phyloP scores from a whole-genome alignment of 2,329 filamentous ascomycete genomes.

The Penicillium concentricum region DNA sequence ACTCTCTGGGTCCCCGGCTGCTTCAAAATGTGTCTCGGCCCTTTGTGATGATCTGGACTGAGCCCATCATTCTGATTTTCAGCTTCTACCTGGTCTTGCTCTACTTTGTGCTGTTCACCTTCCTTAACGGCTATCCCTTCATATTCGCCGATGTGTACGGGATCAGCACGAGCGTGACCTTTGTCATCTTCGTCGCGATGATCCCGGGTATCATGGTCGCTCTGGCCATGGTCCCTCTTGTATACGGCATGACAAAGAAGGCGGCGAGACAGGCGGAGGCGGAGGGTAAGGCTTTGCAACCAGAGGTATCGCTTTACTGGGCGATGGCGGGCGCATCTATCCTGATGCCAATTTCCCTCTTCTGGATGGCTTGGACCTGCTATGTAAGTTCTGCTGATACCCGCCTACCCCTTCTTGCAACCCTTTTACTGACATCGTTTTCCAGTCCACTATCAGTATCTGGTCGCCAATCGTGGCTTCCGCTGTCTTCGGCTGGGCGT shows the following conservation, averaged over 20 bases:
- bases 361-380: constrained; percentile 13
- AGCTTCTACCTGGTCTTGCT: constrained; percentile 30
- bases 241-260: background rate
- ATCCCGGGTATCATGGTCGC: constrained; percentile 17
- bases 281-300: background rate
- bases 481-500: constrained; percentile 53
- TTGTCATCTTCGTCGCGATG: constrained; percentile 50
- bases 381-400: constrained; percentile 10
- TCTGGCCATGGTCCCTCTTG: background rate
- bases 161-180: constrained; percentile 46
- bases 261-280: background rate
- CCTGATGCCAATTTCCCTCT: background rate
- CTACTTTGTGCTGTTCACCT: constrained; percentile 35
- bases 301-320: constrained; percentile 5
- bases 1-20: constrained; percentile 5
- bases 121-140: constrained; percentile 49
- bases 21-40: constrained; percentile 46
- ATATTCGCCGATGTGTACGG: constrained; percentile 52
- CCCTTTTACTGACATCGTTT: too few species aligned
- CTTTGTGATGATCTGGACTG: constrained; percentile 30
- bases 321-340: background rate
- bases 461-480: constrained; percentile 53
- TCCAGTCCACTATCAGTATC: constrained; percentile 39
- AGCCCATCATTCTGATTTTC: constrained; percentile 32
- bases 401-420: background rate